Conservation (phyloP, 495 filamentous ascomycete genomes). For the Lepidopterella palustris region DNA sequence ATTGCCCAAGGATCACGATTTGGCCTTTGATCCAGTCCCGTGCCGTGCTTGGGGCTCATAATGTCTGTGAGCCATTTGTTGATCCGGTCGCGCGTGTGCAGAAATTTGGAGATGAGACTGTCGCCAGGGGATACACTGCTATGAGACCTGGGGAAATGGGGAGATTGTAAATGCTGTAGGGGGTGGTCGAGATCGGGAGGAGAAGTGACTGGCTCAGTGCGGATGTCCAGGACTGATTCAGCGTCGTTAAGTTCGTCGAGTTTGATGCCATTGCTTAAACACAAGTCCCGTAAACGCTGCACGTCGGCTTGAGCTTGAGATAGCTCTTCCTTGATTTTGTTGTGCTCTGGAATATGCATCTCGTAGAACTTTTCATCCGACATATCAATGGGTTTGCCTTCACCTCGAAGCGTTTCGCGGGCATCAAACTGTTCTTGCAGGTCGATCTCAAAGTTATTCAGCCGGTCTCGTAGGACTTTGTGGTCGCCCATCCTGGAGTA, state of each 20-base stretch:
- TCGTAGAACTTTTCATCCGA: conserved; percentile 9
- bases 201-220: background rate
- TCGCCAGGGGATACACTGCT: background rate
- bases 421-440: conserved; percentile 5
- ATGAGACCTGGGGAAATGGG: background rate
- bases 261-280: background rate
- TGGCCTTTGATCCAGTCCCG: background rate
- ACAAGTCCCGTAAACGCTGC: conserved; percentile 1
- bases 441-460: conserved; percentile 2
- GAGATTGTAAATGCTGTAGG: background rate
- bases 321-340: background rate
- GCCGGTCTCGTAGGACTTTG: background rate
- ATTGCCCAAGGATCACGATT: background rate
- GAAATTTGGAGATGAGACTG: background rate
- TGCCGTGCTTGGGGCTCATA: background rate
- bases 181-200: background rate
- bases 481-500: conserved; percentile 14
- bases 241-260: background rate
- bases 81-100: background rate
- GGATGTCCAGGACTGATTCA: background rate
- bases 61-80: conserved; percentile 5
- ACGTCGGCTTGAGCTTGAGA: conserved; percentile 4
- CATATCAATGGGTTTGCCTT: background rate
- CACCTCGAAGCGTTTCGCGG: conserved; percentile 6
- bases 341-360: background rate